Conservation (phyloP, 805 yeast species). For the Wickerhamiella azyma region DNA sequence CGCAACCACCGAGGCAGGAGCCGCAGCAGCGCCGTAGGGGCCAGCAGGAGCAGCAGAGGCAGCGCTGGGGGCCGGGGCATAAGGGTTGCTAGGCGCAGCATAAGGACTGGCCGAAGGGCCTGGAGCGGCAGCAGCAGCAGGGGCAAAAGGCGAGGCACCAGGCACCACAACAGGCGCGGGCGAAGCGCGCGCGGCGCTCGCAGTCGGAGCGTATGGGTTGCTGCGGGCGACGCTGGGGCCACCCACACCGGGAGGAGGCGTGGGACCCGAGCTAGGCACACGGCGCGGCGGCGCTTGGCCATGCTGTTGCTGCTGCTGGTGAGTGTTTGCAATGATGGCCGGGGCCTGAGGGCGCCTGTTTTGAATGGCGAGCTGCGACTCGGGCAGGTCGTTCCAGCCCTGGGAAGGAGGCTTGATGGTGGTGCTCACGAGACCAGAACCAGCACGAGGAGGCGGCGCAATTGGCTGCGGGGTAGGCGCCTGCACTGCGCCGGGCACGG, state of each 20-base stretch:
- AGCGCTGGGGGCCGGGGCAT: constrained; percentile 13
- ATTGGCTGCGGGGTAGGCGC: constrained; percentile 20
- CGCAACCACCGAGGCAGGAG: constrained; percentile 7
- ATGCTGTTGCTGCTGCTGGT: constrained; percentile 5
- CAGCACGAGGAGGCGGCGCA: constrained; percentile 12
- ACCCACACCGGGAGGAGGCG: constrained; percentile 9
- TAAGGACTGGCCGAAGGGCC: constrained; percentile 23
- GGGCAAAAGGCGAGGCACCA: too few species aligned
- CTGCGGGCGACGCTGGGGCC: constrained; percentile 1
- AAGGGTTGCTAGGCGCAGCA: constrained; percentile 14
- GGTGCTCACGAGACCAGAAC: constrained; percentile 3
- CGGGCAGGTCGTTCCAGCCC: constrained; percentile 22
- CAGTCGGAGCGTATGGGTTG: not conserved
- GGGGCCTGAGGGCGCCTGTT: constrained; percentile 18
- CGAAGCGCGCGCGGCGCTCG: not conserved
- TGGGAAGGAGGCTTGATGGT: constrained; percentile 8
- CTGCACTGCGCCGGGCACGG: constrained; percentile 6
- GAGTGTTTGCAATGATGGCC: constrained; percentile 4
- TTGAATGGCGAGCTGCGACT: constrained; percentile 9
- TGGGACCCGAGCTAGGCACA: constrained; percentile 2
- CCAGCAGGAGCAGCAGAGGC: constrained; percentile 2
- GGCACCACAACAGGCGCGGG: too few species aligned
- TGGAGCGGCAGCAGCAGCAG: constrained; percentile 18
- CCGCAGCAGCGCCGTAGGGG: not conserved
- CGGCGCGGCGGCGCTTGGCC: constrained; percentile 11